phyloP scores from a whole-genome alignment of 225 moss, liverwort and hornwort species.

The Sphagnum tenellum region DNA sequence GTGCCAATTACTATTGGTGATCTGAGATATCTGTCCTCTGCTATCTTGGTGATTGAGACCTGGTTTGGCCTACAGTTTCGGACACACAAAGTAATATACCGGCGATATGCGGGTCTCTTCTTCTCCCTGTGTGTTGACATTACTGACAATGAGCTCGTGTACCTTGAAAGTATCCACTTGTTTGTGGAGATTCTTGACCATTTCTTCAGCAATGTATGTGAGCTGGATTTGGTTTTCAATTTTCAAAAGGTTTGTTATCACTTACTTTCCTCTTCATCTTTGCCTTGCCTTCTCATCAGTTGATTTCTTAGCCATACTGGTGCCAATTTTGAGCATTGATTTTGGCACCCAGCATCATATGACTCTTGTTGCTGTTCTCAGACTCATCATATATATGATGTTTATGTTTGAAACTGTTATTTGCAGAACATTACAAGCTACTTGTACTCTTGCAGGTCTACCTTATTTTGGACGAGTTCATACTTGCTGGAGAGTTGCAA shows the following conservation, averaged over 20 bases:
- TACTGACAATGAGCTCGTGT: constrained; percentile 97
- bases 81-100: constrained; percentile 94
- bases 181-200: constrained; percentile 99
- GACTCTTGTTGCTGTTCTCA: no score
- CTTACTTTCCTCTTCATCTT: neutral
- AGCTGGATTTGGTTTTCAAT: constrained; percentile 98
- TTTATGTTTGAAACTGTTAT: neutral
- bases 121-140: constrained; percentile 99
- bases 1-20: no score
- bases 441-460: constrained; percentile 53
- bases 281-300: neutral
- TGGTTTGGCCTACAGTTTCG: constrained; percentile 56
- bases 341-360: no score
- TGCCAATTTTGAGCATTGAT: neutral
- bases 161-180: constrained; percentile 94
- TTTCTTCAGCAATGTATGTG: constrained; percentile 99
- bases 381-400: neutral
- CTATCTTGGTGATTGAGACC: no score
- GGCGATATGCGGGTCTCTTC: constrained; percentile 96
- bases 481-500: constrained; percentile 97
- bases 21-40: no score
- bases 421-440: neutral
- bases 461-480: constrained; percentile 94
- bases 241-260: constrained; percentile 71
- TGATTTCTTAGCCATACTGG: neutral